Percentiles rank a stretch among this genome's conserved stretches.
Conservation (phyloP, 495 filamentous ascomycete species). For the Penicillium diatomitis region DNA sequence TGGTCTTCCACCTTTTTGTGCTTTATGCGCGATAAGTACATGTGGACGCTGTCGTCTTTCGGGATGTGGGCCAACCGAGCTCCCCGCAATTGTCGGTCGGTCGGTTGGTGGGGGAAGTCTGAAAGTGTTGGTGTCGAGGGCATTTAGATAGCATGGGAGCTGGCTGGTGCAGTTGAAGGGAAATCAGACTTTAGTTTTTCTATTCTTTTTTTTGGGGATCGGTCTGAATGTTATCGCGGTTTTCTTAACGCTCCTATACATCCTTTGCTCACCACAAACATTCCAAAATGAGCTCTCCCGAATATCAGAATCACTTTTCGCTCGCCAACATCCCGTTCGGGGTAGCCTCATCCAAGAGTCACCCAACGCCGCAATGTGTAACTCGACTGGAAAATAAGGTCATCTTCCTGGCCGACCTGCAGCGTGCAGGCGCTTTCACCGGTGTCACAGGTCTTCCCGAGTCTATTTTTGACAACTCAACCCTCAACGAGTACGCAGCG, state of each 20-base stretch:
- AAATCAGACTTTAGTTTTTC: neutral
- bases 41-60: neutral
- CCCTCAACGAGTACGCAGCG: constrained; percentile 66
- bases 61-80: constrained; percentile 9
- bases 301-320: constrained; percentile 28
- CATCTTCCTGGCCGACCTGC: constrained; percentile 42
- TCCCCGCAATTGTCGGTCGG: neutral
- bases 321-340: constrained; percentile 80
- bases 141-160: no score
- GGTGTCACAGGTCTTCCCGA: constrained; percentile 9
- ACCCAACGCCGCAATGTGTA: constrained; percentile 34
- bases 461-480: constrained; percentile 32
- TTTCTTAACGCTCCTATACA: neutral
- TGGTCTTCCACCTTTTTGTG: no score
- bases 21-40: neutral
- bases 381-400: constrained; percentile 21
- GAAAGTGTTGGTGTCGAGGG: no score
- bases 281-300: constrained; percentile 15
- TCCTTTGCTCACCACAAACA: neutral
- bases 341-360: constrained; percentile 52
- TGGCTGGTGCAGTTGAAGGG: no score
- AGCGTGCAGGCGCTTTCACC: constrained; percentile 27
- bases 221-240: neutral
- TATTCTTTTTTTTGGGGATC: neutral
- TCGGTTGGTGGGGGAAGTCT: constrained; percentile 6